These are phyloP conservation scores for Raffaelea arxii DNA, from an alignment of 2,329 filamentous ascomycete genomes.

Conservation along the genomic window DNA sequence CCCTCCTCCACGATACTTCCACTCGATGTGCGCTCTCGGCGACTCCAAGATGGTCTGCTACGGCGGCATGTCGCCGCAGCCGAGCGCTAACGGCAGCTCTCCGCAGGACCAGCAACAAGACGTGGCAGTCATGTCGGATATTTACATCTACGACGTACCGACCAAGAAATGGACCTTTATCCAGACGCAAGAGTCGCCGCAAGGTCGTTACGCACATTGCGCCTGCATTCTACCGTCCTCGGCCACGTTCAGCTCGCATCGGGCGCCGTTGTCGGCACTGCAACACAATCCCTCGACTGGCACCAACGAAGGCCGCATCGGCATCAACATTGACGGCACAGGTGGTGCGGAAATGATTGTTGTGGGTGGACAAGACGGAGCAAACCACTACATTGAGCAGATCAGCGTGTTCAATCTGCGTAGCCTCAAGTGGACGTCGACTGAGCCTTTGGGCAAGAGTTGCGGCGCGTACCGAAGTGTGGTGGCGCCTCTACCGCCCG, in stretches of 20 bases:
- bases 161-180: conserved; percentile 80
- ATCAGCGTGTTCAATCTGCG: conserved; percentile 96
- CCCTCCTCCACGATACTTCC: conserved; percentile 88
- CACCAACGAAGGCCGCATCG: conserved; percentile 81
- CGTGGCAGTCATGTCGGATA: conserved; percentile 95
- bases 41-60: conserved; percentile 97
- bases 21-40: conserved; percentile 87
- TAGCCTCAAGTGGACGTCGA: conserved; percentile 91
- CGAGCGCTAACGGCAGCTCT: conserved; percentile 34
- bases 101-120: conserved; percentile 65
- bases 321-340: conserved; percentile 78
- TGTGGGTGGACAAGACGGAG: conserved; percentile 89
- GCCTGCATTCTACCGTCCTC: conserved; percentile 85
- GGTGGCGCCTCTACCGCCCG: conserved; percentile 68
- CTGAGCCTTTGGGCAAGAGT: conserved; percentile 75
- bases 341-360: conserved; percentile 97
- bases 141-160: conserved; percentile 85
- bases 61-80: conserved; percentile 87
- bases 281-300: conserved; percentile 77
- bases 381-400: conserved; percentile 98
- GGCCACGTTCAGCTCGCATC: conserved; percentile 74
- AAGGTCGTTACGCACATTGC: conserved; percentile 94
- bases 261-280: conserved; percentile 74
- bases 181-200: conserved; percentile 68
- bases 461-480: conserved; percentile 96